Evolutionary conservation across 2,329 filamentous ascomycete genomes (phyloP), one percentile per base, ranked within the genome.

Genomic region (Neofusicoccum parvum): DNA sequence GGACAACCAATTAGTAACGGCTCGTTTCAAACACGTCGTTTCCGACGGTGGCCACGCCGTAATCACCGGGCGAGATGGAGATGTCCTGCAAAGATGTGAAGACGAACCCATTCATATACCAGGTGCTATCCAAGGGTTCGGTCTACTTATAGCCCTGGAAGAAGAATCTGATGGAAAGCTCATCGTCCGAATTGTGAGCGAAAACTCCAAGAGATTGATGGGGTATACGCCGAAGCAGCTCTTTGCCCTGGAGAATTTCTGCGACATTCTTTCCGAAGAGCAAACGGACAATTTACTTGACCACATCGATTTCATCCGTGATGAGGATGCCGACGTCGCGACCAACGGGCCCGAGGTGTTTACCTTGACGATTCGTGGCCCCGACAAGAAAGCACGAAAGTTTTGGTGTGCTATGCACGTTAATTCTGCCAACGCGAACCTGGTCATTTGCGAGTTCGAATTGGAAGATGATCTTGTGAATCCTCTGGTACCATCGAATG

Each of bases 41-140:
- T 93, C 91, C 0, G 87, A 91, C 2, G 90, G 88, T 15, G 92
- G 92, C 0, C 92, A 97, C 78, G 88, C 90, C 32, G 86, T 96
- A 36, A 91, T 96, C 63, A 95, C 92, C 0, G 92, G 92, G 5
- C 85, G 90, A 64, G 88, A 92, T 62, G 89, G 88, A 1, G 85
- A 87, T 1, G 86, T 84, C 0, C 79, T 95, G 50, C 91, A 96
- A 73, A 86, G 88, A 62, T 97, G 93, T 73, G 93, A 97, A 76
- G 93, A 97, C 72, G 93, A 97, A 72, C 92, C 93, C 0, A 96
- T 97, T 32, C 92, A 94, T 69, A 90, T 92, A 1, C 93, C 93
- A 0, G 92, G 92, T 39, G 91, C 91, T 1, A 80, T 94, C 0
- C 93, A 97, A 74, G 84, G 86, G 1, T 97, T 96, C 70, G 93